A percentile compares a stretch with the other conserved stretches of the same genome.
phyloP scores from a whole-genome alignment of 2,329 filamentous ascomycete species.

The Atkinsonella texensis region DNA sequence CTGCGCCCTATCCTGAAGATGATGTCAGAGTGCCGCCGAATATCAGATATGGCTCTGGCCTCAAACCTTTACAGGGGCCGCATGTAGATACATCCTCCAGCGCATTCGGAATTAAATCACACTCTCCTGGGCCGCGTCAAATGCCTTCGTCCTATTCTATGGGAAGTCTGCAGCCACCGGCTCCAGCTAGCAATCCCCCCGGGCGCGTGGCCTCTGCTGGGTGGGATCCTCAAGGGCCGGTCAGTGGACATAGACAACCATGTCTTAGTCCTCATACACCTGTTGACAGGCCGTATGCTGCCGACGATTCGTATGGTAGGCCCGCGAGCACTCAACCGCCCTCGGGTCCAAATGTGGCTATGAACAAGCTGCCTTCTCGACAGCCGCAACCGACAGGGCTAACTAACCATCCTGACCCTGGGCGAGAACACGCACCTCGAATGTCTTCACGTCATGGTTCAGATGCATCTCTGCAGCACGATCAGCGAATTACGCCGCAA shows the following conservation, averaged over 20 bases:
- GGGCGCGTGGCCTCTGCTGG: slow-evolving; percentile 31
- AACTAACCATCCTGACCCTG: background rate
- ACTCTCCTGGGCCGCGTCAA: slow-evolving; percentile 20
- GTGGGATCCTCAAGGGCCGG: slow-evolving; percentile 30
- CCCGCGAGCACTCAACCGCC: slow-evolving; percentile 17
- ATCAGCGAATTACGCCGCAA: slow-evolving; percentile 5
- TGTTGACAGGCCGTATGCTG: slow-evolving; percentile 10
- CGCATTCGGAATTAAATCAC: slow-evolving; percentile 42
- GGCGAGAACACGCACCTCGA: background rate
- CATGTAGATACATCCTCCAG: slow-evolving; percentile 36
- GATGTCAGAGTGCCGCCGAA: slow-evolving; percentile 25
- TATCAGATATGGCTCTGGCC: slow-evolving; percentile 32
- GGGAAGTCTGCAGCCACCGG: slow-evolving; percentile 33
- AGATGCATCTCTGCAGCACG: slow-evolving; percentile 11
- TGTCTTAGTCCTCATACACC: slow-evolving; percentile 22
- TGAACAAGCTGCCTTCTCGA: slow-evolving; percentile 17
- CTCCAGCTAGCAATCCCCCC: slow-evolving; percentile 18
- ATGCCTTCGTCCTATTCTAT: slow-evolving; percentile 33
- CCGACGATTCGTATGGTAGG: slow-evolving; percentile 12
- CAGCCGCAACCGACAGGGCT: slow-evolving; percentile 2
- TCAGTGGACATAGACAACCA: slow-evolving; percentile 27
- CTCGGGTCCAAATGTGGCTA: slow-evolving; percentile 18
- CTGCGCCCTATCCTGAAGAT: slow-evolving; percentile 42
- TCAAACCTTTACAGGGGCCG: slow-evolving; percentile 36
- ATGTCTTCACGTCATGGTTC: slow-evolving; percentile 8